A percentile compares a stretch with the other conserved stretches of the same genome.
These are phyloP conservation scores for Barnettozyma sucrosica DNA, from an alignment of 805 yeast species.

Conservation along the genomic window DNA sequence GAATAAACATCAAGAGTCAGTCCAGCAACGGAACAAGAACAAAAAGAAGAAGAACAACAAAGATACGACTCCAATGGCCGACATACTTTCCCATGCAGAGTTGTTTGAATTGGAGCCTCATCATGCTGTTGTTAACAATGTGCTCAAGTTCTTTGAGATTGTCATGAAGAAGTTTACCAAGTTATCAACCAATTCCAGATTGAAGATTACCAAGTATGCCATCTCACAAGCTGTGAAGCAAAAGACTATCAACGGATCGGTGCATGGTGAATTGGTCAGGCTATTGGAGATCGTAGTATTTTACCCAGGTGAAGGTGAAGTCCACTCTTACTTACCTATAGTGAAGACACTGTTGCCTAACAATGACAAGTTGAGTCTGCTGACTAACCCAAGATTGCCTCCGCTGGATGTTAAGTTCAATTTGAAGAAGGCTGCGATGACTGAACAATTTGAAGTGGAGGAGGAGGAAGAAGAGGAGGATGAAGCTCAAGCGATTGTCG, in stretches of 20 bases:
- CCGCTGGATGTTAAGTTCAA: slow-evolving; percentile 20
- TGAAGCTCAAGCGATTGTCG: slow-evolving; percentile 13
- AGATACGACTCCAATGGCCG: slow-evolving; percentile 51
- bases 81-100: slow-evolving; percentile 59
- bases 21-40: slow-evolving; percentile 13
- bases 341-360: slow-evolving; percentile 45
- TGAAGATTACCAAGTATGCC: slow-evolving; percentile 46
- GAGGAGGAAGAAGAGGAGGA: slow-evolving; percentile 21
- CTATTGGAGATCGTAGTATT: slow-evolving; percentile 53
- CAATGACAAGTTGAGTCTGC: slow-evolving; percentile 48
- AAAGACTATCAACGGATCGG: slow-evolving; percentile 23
- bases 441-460: slow-evolving; percentile 28
- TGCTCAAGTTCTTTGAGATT: slow-evolving; percentile 39
- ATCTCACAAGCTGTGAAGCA: slow-evolving; percentile 33
- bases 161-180: slow-evolving; percentile 41
- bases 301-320: slow-evolving; percentile 58
- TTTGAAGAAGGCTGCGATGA: slow-evolving; percentile 18
- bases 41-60: slow-evolving; percentile 38
- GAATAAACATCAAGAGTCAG: slow-evolving; percentile 29
- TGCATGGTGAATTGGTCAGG: slow-evolving; percentile 27
- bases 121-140: slow-evolving; percentile 26
- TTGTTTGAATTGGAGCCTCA: slow-evolving; percentile 44
- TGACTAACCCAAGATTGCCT: slow-evolving; percentile 77
- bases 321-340: slow-evolving; percentile 66
- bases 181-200: slow-evolving; percentile 58